Conservation (phyloP, 2,329 filamentous ascomycete species). For the Trichoderma hamatum region DNA sequence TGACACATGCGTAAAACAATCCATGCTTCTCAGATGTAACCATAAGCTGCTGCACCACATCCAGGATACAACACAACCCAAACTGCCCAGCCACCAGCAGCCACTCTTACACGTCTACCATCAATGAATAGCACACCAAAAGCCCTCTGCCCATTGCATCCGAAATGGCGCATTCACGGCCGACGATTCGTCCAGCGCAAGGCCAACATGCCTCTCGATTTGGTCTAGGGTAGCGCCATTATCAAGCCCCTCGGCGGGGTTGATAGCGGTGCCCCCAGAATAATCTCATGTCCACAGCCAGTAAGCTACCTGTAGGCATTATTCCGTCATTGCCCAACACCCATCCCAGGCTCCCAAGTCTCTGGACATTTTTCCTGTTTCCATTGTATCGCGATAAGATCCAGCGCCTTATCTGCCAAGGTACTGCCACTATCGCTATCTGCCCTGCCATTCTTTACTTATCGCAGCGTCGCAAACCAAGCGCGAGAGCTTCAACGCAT, state of each 20-base stretch:
- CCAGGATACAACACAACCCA: neutral
- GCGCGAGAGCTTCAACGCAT: constrained; percentile 2
- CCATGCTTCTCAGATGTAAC: neutral
- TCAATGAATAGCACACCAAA: neutral
- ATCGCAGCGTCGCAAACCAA: neutral
- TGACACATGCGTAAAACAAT: neutral
- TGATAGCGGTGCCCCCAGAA: neutral
- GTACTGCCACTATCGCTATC: neutral
- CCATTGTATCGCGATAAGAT: constrained; percentile 4
- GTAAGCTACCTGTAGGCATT: constrained; percentile 1
- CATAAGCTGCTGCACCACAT: neutral
- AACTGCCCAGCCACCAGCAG: neutral
- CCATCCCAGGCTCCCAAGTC: neutral
- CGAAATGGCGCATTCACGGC: neutral
- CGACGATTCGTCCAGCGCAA: neutral
- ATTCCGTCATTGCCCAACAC: neutral
- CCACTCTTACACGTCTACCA: neutral
- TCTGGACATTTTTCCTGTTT: neutral
- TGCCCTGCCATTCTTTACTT: neutral
- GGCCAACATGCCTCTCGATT: neutral
- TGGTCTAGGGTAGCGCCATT: constrained; percentile 19
- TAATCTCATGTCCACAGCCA: neutral
- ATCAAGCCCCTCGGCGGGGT: constrained; percentile 25
- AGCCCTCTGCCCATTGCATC: neutral
- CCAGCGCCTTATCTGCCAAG: constrained; percentile 10